Percentiles rank a stretch among this genome's conserved stretches.
Evolutionary conservation across 306 rosid genomes (phyloP).

Genomic region (Cicer bijugum): DNA sequence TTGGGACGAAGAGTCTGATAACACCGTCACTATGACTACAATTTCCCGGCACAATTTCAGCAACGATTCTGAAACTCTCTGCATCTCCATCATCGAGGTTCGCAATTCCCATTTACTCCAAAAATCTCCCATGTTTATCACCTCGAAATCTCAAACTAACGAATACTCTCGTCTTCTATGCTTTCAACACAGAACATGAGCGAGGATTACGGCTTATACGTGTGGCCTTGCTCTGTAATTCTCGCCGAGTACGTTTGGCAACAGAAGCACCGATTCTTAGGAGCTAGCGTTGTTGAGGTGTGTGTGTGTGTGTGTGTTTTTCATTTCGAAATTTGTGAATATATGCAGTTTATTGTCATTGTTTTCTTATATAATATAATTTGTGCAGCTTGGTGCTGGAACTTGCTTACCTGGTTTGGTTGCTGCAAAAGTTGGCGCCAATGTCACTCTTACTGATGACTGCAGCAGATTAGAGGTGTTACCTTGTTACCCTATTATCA

Average conservation of each 20-base stretch:
- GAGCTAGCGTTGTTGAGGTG: conserved; percentile 74
- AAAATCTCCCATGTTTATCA: not conserved
- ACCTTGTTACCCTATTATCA: not conserved
- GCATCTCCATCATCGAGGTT: conserved; percentile 75
- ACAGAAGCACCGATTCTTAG: conserved; percentile 65
- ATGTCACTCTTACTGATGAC: conserved; percentile 74
- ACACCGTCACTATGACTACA: conserved; percentile 51
- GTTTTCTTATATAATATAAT: not conserved
- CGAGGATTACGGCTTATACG: conserved; percentile 83
- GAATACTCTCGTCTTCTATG: not conserved
- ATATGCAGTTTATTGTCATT: not conserved
- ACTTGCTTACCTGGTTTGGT: conserved; percentile 85
- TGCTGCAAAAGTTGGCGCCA: conserved; percentile 74
- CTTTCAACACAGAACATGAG: conserved; percentile 63
- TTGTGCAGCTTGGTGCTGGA: conserved; percentile 78
- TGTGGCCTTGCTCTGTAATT: conserved; percentile 85
- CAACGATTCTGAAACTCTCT: conserved; percentile 46
- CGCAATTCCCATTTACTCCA: conserved; percentile 5
- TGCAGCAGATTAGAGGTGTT: conserved; percentile 64
- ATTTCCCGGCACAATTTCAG: conserved; percentile 65
- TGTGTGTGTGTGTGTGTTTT: not conserved
- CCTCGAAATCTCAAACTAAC: conserved; percentile 17
- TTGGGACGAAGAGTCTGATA: conserved; percentile 36
- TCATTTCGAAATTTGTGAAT: not conserved
- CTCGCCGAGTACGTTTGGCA: conserved; percentile 91